Conservation (phyloP, 352 stramenopile genomes). For the Phytophthora fragariaefolia region DNA sequence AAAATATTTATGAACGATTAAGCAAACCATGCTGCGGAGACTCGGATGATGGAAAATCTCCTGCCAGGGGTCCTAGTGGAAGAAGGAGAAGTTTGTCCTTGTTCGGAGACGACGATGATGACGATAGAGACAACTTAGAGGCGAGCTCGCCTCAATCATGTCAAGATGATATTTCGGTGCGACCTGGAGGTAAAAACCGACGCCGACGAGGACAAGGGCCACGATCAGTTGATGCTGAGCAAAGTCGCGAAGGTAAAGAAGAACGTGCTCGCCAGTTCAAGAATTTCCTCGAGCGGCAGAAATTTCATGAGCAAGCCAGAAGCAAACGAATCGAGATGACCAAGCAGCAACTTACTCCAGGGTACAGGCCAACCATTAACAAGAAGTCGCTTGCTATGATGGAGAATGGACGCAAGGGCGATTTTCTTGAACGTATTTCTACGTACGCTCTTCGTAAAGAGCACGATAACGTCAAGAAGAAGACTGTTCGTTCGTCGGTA, state of each 20-base stretch:
- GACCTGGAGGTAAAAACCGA: conserved; percentile 24
- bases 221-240: conserved; percentile 55
- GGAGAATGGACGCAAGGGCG: conserved; percentile 79
- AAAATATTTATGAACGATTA: conserved; percentile 87
- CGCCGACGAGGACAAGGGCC: conserved; percentile 41
- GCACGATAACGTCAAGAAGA: conserved; percentile 82
- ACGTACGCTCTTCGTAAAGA: conserved; percentile 82
- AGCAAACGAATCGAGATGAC: conserved; percentile 69
- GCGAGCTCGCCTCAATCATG: conserved; percentile 29
- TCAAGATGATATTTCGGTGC: conserved; percentile 70
- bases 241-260: conserved; percentile 52
- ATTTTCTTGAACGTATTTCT: conserved; percentile 83
- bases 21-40: conserved; percentile 59
- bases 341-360: conserved; percentile 61
- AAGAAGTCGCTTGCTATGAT: conserved; percentile 84
- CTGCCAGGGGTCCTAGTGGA: conserved; percentile 23
- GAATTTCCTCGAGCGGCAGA: conserved; percentile 77
- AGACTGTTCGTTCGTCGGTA: conserved; percentile 66
- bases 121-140: conserved; percentile 35
- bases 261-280: conserved; percentile 64
- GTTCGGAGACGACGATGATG: conserved; percentile 41
- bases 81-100: conserved; percentile 42
- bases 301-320: conserved; percentile 73
- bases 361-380: conserved; percentile 80
- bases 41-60: conserved; percentile 28